A percentile compares a stretch with the other conserved stretches of the same genome.
These are phyloP conservation scores for Corymbia calophylla DNA, from an alignment of 441 rosid genomes.

Conservation along the genomic window DNA sequence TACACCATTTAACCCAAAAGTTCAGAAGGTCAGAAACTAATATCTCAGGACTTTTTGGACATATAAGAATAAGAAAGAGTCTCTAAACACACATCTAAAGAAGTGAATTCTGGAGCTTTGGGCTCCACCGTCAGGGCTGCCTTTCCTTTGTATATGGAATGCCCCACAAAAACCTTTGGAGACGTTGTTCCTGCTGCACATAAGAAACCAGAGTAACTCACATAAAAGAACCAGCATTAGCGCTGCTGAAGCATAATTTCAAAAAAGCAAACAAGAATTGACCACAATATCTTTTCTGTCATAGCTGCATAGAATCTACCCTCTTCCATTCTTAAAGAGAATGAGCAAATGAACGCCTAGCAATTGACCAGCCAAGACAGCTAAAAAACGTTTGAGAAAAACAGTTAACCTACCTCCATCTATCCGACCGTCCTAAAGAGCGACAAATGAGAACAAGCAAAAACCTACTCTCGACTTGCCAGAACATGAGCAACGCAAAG, in stretches of 20 bases:
- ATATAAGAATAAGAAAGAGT: background rate
- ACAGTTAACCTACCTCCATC: background rate
- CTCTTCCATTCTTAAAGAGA: background rate
- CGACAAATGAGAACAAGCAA: background rate
- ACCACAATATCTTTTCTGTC: background rate
- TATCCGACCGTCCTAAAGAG: background rate
- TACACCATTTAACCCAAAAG: constrained; percentile 12
- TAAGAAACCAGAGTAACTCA: background rate
- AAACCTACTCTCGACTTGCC: background rate
- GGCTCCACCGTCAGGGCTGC: constrained; percentile 88
- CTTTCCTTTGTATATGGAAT: constrained; percentile 94
- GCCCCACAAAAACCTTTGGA: constrained; percentile 56
- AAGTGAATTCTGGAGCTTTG: constrained; percentile 68
- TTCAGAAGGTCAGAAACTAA: background rate
- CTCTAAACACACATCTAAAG: constrained; percentile 46
- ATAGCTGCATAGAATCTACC: background rate
- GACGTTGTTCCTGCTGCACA: constrained; percentile 34
- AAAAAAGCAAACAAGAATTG: background rate
- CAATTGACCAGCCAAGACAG: background rate
- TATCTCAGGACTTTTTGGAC: background rate
- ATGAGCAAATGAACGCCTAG: background rate
- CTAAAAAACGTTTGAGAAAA: background rate
- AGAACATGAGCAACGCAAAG: background rate
- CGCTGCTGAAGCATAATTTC: background rate
- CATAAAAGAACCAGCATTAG: background rate